A percentile compares a stretch with the other conserved stretches of the same genome.
Conservation (phyloP, 192 early-diverging fungal species). For the Rhizophagus sp. region DNA sequence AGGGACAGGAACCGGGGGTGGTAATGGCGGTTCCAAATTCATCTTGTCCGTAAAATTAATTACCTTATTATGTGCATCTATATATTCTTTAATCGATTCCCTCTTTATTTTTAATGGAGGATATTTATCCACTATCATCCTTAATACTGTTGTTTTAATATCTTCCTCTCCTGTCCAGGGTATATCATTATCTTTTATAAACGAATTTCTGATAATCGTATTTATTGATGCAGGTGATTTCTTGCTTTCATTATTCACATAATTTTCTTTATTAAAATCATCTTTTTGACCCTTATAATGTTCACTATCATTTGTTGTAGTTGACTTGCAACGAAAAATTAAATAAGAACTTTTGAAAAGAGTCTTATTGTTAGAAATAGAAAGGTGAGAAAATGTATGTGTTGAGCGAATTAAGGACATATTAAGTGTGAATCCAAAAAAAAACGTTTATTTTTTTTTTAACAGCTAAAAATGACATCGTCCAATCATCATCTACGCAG, state of each 20-base stretch:
- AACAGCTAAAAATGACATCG: too few relatives aligned
- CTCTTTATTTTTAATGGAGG: constrained; percentile 34
- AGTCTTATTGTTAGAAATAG: not conserved
- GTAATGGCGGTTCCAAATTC: not conserved
- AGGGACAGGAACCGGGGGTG: not conserved
- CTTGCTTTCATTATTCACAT: not conserved
- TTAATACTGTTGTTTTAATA: constrained; percentile 27
- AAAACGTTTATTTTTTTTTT: not conserved
- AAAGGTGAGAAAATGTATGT: not conserved
- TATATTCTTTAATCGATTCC: constrained; percentile 22
- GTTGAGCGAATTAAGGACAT: not conserved
- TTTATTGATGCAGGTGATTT: constrained; percentile 18
- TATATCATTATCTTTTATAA: constrained; percentile 24
- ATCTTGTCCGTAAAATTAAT: not conserved
- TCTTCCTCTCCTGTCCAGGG: constrained; percentile 37
- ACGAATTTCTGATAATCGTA: constrained; percentile 19
- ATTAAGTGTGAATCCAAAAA: not conserved
- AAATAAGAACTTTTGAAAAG: not conserved
- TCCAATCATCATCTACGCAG: too few relatives aligned
- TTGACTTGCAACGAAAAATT: not conserved
- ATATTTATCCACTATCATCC: constrained; percentile 40
- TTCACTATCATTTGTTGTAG: not conserved
- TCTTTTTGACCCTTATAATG: not conserved
- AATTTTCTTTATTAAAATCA: not conserved
- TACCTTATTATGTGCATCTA: not conserved